Evolutionary conservation across 1,284 basidiomycete species (phyloP), one percentile per base, ranked within the genome.

Genomic region (Tilletia caries): DNA sequence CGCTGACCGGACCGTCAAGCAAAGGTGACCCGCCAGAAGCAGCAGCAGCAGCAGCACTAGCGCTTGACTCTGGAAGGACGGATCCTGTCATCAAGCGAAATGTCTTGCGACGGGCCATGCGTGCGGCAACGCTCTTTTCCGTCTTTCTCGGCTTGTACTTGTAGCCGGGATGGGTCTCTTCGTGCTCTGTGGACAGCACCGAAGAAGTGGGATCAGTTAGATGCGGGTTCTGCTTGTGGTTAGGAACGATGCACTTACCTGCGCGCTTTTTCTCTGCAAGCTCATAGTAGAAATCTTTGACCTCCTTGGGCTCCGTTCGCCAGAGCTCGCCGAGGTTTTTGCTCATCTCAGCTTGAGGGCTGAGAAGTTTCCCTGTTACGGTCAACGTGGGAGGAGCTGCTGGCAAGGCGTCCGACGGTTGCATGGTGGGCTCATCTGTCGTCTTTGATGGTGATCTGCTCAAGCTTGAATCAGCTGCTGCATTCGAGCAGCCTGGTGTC

Each of bases 111-210:
- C 58, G 29, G 13, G 58, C 58, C 12, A 33, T 34, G 18, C 58
- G 58, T 18, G 58, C 58, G 32, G 58, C 58, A 12, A 62, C 20
- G 32, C 58, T 62, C 58, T 62, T 62, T 29, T 62, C 58, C 33
- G 58, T 62, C 32, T 62, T 33, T 34, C 33, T 33, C 33, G 58
- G 58, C 33, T 62, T 33, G 32, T 33, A 62, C 23, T 62, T 62
- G 58, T 62, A 62, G 32, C 18, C 33, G 1, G 58, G 58, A 23
- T 20, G n/a, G 15, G 58, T 29, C 27, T n/a, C 20, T 62, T 33
- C 29, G n/a, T 62, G 58, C 33, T 62, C 58, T 62, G 23, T 5
- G 10, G 27, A 25, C n/a, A n/a, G 48, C 10, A 29, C 5, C 1
- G 37, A 41, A 15, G 13, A 41, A 41, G 5, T 41, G 37, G 37